Percentiles rank a stretch among this genome's conserved stretches.
Evolutionary conservation across 345 rosid species (phyloP).

Genomic region (Camelina hispida): DNA sequence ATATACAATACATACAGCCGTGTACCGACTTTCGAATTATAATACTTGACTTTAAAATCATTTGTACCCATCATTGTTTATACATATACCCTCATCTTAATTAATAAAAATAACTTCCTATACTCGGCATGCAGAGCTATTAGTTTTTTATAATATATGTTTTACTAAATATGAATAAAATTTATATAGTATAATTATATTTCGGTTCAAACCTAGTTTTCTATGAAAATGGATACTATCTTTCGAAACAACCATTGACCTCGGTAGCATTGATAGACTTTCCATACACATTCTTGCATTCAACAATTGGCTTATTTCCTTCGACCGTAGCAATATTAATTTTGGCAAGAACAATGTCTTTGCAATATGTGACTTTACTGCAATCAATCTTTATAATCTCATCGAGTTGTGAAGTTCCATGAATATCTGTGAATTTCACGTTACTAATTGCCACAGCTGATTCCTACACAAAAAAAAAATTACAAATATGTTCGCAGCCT

Average conservation of each 20-base stretch:
- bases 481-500: not conserved
- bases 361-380: constrained; percentile 21
- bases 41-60: too few species aligned
- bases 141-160: too few species aligned
- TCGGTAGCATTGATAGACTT: not conserved
- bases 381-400: constrained; percentile 32
- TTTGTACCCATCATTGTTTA: too few species aligned
- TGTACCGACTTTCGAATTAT: too few species aligned
- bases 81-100: too few species aligned
- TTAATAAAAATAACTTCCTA: too few species aligned
- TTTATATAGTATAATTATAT: too few species aligned
- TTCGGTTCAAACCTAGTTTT: too few species aligned
- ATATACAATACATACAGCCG: too few species aligned
- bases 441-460: constrained; percentile 41
- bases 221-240: not conserved
- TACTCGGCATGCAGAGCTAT: too few species aligned
- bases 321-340: constrained; percentile 27
- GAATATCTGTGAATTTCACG: constrained; percentile 24
- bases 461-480: constrained; percentile 15
- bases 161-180: too few species aligned
- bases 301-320: constrained; percentile 10
- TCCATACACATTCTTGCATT: constrained; percentile 30
- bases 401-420: constrained; percentile 13
- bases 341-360: constrained; percentile 18
- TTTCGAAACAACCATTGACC: not conserved